phyloP scores from a whole-genome alignment of 441 rosid genomes.

The Mallotus japonicus region DNA sequence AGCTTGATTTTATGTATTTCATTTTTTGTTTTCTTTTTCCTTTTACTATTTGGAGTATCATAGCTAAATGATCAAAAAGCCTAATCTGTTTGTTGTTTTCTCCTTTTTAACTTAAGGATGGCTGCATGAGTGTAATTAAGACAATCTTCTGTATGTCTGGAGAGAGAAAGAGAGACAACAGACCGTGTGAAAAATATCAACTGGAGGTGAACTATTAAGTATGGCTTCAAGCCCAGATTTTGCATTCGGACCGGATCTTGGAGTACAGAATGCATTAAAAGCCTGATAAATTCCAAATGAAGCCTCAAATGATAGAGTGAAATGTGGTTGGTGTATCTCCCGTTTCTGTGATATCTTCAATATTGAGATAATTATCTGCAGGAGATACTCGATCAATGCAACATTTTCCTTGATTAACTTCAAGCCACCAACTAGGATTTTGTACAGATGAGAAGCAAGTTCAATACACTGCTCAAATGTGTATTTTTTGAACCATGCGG shows the following conservation, averaged over 20 bases:
- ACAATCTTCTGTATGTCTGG: background rate
- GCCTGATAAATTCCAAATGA: slow-evolving; percentile 57
- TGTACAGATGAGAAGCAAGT: slow-evolving; percentile 60
- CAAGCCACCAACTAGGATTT: slow-evolving; percentile 48
- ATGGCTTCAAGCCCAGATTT: slow-evolving; percentile 60
- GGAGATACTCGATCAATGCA: slow-evolving; percentile 38
- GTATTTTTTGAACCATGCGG: slow-evolving; percentile 60
- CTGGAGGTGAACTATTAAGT: slow-evolving; percentile 69
- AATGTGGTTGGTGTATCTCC: slow-evolving; percentile 69
- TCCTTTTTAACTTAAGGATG: background rate
- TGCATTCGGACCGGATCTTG: slow-evolving; percentile 37
- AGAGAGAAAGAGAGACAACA: slow-evolving; percentile 26
- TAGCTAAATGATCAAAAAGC: background rate
- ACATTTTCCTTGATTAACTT: slow-evolving; percentile 45
- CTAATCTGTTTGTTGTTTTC: background rate
- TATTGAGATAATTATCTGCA: slow-evolving; percentile 54
- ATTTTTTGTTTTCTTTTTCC: background rate
- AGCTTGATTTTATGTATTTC: background rate
- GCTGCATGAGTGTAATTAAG: background rate
- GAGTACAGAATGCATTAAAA: slow-evolving; percentile 32
- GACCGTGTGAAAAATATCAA: slow-evolving; percentile 63
- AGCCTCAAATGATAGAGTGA: slow-evolving; percentile 62
- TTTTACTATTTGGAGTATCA: background rate
- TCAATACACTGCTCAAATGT: slow-evolving; percentile 81
- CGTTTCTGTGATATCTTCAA: slow-evolving; percentile 72